A percentile compares a stretch with the other conserved stretches of the same genome.
phyloP scores from a whole-genome alignment of 495 filamentous ascomycete species.

The Achaetomiella virescens region DNA sequence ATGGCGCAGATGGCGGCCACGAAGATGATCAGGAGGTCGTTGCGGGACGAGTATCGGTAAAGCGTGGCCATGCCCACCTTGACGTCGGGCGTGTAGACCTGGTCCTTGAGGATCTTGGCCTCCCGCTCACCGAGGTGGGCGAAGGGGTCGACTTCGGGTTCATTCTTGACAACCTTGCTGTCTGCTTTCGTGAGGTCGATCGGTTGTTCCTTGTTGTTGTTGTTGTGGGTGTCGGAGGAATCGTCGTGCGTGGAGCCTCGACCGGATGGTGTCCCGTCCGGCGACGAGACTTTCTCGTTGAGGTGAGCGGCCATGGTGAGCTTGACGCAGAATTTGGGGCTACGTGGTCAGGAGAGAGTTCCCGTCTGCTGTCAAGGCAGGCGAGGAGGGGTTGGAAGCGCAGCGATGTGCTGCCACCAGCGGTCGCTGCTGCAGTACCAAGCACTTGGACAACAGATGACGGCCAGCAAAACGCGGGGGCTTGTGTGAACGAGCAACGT shows the following conservation, averaged over 20 bases:
- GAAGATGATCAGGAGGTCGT: conserved; percentile 67
- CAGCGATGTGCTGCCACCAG: background rate
- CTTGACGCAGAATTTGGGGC: background rate
- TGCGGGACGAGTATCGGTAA: conserved; percentile 72
- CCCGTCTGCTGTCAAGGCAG: background rate
- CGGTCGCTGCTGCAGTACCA: background rate
- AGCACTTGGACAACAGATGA: no score
- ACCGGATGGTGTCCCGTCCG: conserved; percentile 9
- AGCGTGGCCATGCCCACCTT: conserved; percentile 60
- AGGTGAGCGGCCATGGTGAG: conserved; percentile 21
- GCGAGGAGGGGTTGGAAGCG: background rate
- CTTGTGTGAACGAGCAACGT: background rate
- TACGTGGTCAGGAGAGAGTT: no score
- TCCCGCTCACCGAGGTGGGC: conserved; percentile 56
- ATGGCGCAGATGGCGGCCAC: conserved; percentile 64
- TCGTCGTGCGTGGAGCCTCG: conserved; percentile 31
- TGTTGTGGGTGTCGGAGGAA: conserved; percentile 24
- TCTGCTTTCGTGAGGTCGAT: conserved; percentile 42
- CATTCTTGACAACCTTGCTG: conserved; percentile 37
- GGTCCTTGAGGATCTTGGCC: conserved; percentile 58
- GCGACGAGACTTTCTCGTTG: conserved; percentile 22
- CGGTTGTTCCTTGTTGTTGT: background rate
- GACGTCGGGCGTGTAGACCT: conserved; percentile 62
- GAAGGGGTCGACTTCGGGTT: conserved; percentile 43
- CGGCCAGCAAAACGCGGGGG: no score